phyloP scores from a whole-genome alignment of 164 flowering plant genomes.

The Brasenia schreberi region DNA sequence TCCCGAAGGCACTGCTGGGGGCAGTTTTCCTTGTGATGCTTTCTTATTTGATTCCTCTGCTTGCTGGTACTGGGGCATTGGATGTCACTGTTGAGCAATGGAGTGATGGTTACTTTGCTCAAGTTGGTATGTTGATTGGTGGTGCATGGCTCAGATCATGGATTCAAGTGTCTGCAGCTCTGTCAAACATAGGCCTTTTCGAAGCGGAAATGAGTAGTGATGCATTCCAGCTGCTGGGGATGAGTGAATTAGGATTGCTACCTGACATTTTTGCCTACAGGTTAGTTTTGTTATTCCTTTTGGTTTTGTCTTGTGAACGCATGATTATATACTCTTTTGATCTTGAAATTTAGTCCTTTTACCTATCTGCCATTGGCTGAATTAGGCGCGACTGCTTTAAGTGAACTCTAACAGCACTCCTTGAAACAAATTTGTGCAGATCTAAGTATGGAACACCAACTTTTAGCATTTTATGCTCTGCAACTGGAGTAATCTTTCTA shows the following conservation, averaged over 20 bases:
- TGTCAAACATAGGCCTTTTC: constrained; percentile 87
- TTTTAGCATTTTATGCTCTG: constrained; percentile 78
- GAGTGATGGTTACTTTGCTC: constrained; percentile 91
- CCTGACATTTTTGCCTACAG: constrained; percentile 58
- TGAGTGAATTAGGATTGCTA: constrained; percentile 94
- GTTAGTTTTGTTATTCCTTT: constrained; percentile 15
- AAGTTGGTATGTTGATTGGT: constrained; percentile 75
- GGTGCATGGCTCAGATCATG: constrained; percentile 82
- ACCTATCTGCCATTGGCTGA: too few relatives aligned
- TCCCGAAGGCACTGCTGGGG: constrained; percentile 69
- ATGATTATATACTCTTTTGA: too few relatives aligned
- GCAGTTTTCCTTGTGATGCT: constrained; percentile 60
- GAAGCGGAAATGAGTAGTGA: constrained; percentile 94
- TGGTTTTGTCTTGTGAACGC: neutral
- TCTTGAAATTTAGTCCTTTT: too few relatives aligned
- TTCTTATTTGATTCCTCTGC: constrained; percentile 69
- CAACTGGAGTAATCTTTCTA: constrained; percentile 70
- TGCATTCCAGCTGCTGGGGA: constrained; percentile 82
- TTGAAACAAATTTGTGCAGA: constrained; percentile 24
- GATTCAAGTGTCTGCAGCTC: constrained; percentile 86
- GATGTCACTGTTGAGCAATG: constrained; percentile 35
- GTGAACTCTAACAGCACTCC: neutral
- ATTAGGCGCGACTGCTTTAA: neutral
- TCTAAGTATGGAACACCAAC: constrained; percentile 87
- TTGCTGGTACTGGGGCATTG: constrained; percentile 83